Percentiles rank a stretch among this genome's conserved stretches.
Conservation (phyloP, 2,329 filamentous ascomycete genomes). For the Penicillium sp. region DNA sequence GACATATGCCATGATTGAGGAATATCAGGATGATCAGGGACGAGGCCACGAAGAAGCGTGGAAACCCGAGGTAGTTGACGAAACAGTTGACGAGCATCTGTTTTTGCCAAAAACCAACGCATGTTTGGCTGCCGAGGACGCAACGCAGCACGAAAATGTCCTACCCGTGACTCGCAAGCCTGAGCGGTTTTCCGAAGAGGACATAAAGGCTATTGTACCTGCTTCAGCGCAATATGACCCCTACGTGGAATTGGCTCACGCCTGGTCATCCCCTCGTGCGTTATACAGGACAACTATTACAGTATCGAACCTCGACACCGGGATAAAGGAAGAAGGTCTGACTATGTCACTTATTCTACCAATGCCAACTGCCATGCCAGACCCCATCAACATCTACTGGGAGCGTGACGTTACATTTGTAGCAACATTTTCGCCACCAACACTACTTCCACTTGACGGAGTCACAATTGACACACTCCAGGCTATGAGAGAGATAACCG, state of each 20-base stretch:
- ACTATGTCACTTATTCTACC: conserved; percentile 23
- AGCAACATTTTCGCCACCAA: conserved; percentile 18
- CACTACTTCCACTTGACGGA: conserved; percentile 4
- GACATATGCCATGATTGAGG: conserved; percentile 61
- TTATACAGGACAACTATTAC: conserved; percentile 20
- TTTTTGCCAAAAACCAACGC: conserved; percentile 49
- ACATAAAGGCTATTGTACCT: conserved; percentile 21
- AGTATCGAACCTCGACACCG: conserved; percentile 12
- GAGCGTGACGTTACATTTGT: conserved; percentile 20
- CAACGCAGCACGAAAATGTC: conserved; percentile 69
- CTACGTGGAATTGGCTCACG: conserved; percentile 26
- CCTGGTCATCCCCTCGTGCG: conserved; percentile 22
- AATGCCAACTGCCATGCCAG: conserved; percentile 10
- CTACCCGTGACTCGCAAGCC: conserved; percentile 53
- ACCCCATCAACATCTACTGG: conserved; percentile 28
- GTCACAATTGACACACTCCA: conserved; percentile 20
- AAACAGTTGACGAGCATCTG: conserved; percentile 38
- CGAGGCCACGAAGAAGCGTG: conserved; percentile 44
- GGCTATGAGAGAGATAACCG: conserved; percentile 31
- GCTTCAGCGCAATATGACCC: conserved; percentile 30
- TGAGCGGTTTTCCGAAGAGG: conserved; percentile 10
- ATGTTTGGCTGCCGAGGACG: conserved; percentile 65
- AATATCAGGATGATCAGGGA: conserved; percentile 62
- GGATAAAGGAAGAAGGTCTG: conserved; percentile 10
- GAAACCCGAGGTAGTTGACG: conserved; percentile 47